Conservation (phyloP, 179 eudicot genomes). For the Spergularia azorica region DNA sequence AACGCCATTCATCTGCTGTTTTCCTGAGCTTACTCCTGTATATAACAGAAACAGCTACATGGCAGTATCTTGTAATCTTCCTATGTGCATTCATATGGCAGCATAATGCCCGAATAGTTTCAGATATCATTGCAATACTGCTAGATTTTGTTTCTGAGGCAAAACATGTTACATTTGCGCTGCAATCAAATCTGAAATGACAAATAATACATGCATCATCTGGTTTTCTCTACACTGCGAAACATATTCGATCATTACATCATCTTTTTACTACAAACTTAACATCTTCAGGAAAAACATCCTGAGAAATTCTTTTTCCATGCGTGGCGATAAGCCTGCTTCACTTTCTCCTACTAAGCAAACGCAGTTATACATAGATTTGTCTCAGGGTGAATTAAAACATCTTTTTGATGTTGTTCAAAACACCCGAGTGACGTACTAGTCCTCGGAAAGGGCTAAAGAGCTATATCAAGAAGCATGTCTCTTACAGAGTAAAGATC, state of each 20-base stretch:
- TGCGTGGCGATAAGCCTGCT: constrained; percentile 3
- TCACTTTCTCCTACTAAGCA: constrained; percentile 14
- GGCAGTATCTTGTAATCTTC: too few relatives aligned
- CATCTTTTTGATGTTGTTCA: background rate
- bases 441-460: constrained; percentile 10
- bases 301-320: background rate
- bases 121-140: background rate
- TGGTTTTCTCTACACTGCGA: constrained; percentile 21
- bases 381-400: background rate
- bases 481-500: constrained; percentile 40
- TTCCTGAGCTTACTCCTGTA: too few relatives aligned
- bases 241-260: constrained; percentile 20
- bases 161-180: background rate
- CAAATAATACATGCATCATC: constrained; percentile 23
- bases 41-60: too few relatives aligned
- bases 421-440: background rate
- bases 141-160: background rate
- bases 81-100: background rate
- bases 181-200: constrained; percentile 7
- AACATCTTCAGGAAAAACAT: constrained; percentile 17
- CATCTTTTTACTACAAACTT: constrained; percentile 18
- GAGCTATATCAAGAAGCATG: constrained; percentile 45
- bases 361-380: constrained; percentile 9
- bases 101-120: background rate
- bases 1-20: too few relatives aligned